Base-by-base conservation (phyloP, 2,329 filamentous ascomycete species). In the Trichoderma guizhouense region DNA sequence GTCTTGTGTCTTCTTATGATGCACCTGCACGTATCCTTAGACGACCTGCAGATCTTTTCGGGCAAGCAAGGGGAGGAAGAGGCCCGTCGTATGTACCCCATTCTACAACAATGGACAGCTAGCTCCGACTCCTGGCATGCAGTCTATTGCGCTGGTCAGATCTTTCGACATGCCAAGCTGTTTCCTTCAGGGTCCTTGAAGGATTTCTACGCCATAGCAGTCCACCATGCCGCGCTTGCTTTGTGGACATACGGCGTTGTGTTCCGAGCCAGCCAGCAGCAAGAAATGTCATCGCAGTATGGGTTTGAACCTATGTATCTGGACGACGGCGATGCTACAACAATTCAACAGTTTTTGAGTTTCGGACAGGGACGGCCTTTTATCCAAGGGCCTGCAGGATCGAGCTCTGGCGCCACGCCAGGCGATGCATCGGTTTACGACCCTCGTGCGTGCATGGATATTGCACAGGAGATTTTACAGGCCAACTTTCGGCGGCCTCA, bases 221-320 rank as follows among this genome's bases (percentile, higher is more conserved):
- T 93, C 0, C 92, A 93, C 77, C 91, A 93, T 77, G 90, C 90
- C 5, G 86, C 87, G 14, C 82, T 94, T 5, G 88, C 89, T 0
- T 82, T 93, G 53, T 94, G 92, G 92, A 87, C 87, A 0, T 92
- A 91, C 74, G 90, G 90, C 0, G 87, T 93, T 0, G 83, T 90
- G 7, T 84, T 82, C 24, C 80, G 82, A 73, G 84, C 86, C 15
- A 78, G 76, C 63, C 75, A 76, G 9, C 77, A 76, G 78, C 74
- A 82, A 75, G 77, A 77, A 73, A 65, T 78, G 14, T 71, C 77
- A 3, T 71, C 77, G 26, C 81, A 82, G n/a, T 81, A 80, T 69
- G 73, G 69, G 64, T 81, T 74, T 58, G 79, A 84, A 32, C 76
- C 79, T 3, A 81, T 90, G 0, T 86, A 87, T 74, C 82, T 92